Evolutionary conservation across 768 basidiomycete species (phyloP).

Genomic region (Boletus subcaerulescens): DNA sequence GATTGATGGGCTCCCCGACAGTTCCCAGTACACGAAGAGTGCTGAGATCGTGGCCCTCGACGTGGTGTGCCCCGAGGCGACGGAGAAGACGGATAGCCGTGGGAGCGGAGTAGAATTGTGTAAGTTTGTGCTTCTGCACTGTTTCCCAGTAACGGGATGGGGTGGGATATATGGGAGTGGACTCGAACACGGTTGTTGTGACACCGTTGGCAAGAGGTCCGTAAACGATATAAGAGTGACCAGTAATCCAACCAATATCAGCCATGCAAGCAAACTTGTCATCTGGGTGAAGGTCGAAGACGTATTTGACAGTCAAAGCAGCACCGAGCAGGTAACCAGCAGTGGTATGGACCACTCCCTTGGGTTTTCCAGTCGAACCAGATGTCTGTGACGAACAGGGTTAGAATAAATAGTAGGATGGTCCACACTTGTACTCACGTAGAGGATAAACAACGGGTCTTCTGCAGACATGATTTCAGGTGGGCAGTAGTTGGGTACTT

Average conservation of each 20-base stretch:
- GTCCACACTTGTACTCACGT: conserved; percentile 53
- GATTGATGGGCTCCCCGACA: conserved; percentile 98
- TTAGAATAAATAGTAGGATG: conserved; percentile 3
- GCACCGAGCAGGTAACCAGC: conserved; percentile 91
- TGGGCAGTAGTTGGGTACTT: conserved; percentile 85
- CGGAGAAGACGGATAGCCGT: conserved; percentile 93
- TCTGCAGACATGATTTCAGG: conserved; percentile 87
- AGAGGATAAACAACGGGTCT: conserved; percentile 97
- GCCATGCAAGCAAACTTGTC: conserved; percentile 98
- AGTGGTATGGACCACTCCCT: conserved; percentile 92
- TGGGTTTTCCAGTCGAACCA: conserved; percentile 93
- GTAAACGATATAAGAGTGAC: conserved; percentile 95
- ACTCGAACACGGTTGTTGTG: conserved; percentile 90
- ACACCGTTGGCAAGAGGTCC: conserved; percentile 88
- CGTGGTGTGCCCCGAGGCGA: conserved; percentile 82
- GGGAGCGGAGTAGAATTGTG: conserved; percentile 94
- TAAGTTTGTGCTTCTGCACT: conserved; percentile 89
- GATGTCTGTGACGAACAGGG: conserved; percentile 60
- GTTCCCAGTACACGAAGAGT: conserved; percentile 83
- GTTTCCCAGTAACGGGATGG: conserved; percentile 97
- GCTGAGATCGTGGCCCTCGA: conserved; percentile 77
- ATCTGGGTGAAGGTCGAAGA: conserved; percentile 96
- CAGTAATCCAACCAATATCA: conserved; percentile 98
- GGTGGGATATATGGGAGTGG: conserved; percentile 94
- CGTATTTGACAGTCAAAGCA: conserved; percentile 91